Base-by-base conservation (phyloP, 371 early-diverging fungal genomes). In the Phascolomyces articulosus region DNA sequence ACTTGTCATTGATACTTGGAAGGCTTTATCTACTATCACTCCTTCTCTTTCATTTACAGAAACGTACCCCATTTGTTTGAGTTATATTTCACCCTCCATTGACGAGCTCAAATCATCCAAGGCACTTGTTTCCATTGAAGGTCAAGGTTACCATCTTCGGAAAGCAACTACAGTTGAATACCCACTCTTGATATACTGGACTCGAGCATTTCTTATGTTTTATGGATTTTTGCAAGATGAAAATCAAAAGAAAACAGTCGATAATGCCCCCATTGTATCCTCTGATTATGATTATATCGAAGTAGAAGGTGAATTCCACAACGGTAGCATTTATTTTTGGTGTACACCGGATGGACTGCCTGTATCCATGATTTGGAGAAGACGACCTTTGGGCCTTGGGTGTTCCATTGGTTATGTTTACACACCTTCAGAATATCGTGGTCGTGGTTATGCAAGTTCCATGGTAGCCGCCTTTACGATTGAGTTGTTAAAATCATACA, bases 321-420 rank as follows among this genome's bases (percentile, higher is more conserved):
- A 13, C 6, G 47, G 47, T 1, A 47, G 16, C 16, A 16, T 20
- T 47, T 47, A 47, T 16, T 8, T 47, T 47, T 47, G 47, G 47
- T 47, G 47, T 20, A 1, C 16, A n/a, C 47, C 47, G 6, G 47
- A 20, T 20, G 21, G 21, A 47, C n/a, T 16, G 8, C 49, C 61
- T 2, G 61, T 61, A n/a, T 16, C 49, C 2, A 49, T 53, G 49
- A 38, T 51, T 4, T 49, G 51, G 21, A 61, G 51, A 34, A 28
- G 48, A 13, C 49, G 61, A 34, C 49, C 51, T 7, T 7, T 48
- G 7, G 24, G 34, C 15, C n/a, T 13, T 6, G 61, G 61, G 7
- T 51, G 47, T 18, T 20, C 51, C 9, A 26, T 61, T 34, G 61
- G 29, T 20, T 61, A 61, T 38, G 61, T 61, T 1, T 61, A 49